Conservation (phyloP, 2,329 filamentous ascomycete species). For the Talaromyces funiculosus region DNA sequence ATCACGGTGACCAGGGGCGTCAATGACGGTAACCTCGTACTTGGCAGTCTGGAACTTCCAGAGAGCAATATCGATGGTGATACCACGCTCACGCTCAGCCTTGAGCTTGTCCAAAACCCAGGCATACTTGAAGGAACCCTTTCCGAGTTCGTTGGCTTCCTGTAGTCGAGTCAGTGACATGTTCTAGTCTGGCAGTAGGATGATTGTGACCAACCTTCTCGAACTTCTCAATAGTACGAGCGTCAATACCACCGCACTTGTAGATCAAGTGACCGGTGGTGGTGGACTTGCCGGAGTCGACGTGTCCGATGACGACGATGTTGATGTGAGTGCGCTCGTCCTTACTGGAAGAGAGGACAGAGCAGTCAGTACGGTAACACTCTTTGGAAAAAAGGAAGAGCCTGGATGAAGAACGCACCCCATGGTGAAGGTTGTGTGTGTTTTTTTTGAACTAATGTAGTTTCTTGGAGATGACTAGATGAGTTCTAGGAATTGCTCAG, state of each 20-base stretch:
- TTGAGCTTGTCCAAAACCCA: constrained; percentile 99
- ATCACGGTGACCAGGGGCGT: constrained; percentile 99
- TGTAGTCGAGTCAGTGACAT: constrained; percentile 36
- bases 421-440: constrained; percentile 51
- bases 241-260: constrained; percentile 99
- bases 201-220: constrained; percentile 73
- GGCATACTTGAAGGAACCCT: constrained; percentile 99
- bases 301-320: constrained; percentile 98
- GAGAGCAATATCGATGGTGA: constrained; percentile 99
- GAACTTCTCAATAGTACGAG: constrained; percentile 99
- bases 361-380: constrained; percentile 12
- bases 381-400: background rate
- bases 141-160: constrained; percentile 98
- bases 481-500: constrained; percentile 42
- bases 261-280: constrained; percentile 98
- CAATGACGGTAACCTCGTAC: constrained; percentile 97
- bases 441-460: constrained; percentile 40
- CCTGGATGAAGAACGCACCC: constrained; percentile 44
- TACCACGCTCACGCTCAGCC: constrained; percentile 99
- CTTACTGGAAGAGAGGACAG: constrained; percentile 59
- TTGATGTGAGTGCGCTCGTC: constrained; percentile 94
- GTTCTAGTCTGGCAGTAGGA: background rate
- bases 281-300: constrained; percentile 99
- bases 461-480: constrained; percentile 44
- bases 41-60: constrained; percentile 99